A percentile compares a stretch with the other conserved stretches of the same genome.
These are phyloP conservation scores for Tanacetum coccineum DNA, from an alignment of 129 eudicot species.

Conservation along the genomic window DNA sequence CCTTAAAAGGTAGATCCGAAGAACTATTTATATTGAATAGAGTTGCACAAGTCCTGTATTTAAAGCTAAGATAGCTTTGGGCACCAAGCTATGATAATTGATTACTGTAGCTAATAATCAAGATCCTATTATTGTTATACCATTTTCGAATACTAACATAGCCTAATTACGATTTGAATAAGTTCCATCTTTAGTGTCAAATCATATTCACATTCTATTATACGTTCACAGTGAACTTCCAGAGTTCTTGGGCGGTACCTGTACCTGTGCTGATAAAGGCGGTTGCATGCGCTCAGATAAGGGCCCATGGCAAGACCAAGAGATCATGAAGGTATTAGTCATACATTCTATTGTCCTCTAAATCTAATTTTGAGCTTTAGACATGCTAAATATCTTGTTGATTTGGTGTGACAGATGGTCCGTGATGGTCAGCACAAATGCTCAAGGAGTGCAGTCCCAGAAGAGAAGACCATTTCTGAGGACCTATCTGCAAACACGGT, in stretches of 20 bases:
- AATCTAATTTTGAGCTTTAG: background rate
- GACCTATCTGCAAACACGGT: conserved; percentile 44
- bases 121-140: too few species aligned
- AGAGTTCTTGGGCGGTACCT: conserved; percentile 87
- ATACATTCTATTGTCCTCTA: background rate
- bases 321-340: conserved; percentile 72
- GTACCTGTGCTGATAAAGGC: conserved; percentile 88
- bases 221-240: conserved; percentile 72
- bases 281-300: conserved; percentile 92
- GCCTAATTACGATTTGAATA: background rate
- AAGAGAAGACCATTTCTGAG: conserved; percentile 61
- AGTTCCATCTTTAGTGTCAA: conserved; percentile 3
- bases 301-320: conserved; percentile 97
- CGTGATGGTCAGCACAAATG: conserved; percentile 78
- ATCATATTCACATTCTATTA: conserved; percentile 12
- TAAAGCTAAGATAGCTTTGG: too few species aligned
- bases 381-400: conserved; percentile 11
- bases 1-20: too few species aligned
- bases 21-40: too few species aligned
- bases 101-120: too few species aligned
- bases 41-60: too few species aligned
- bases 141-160: too few species aligned
- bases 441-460: conserved; percentile 39
- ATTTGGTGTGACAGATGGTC: conserved; percentile 64
- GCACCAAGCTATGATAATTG: too few species aligned